phyloP scores from a whole-genome alignment of 148 eudicot genomes.

The Chenopodium quinoa region DNA sequence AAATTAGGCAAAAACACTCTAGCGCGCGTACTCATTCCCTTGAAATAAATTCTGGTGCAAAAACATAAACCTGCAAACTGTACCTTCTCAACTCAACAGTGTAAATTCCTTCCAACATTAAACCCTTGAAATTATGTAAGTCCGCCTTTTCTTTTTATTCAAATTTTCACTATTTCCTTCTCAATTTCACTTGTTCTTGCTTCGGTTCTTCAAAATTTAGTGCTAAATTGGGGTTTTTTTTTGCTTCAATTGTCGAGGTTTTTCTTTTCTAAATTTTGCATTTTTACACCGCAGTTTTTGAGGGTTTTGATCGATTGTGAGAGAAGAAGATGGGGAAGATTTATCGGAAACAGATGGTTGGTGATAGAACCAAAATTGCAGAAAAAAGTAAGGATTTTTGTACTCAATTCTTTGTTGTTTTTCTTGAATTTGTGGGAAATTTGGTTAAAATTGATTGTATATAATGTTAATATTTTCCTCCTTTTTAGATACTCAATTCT shows the following conservation, averaged over 20 bases:
- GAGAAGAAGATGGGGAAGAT: background rate
- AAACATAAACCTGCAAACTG: too few species aligned
- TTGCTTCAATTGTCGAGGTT: background rate
- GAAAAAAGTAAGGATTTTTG: slow-evolving; percentile 17
- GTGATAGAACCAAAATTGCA: slow-evolving; percentile 12
- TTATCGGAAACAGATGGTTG: slow-evolving; percentile 13
- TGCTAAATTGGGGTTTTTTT: background rate
- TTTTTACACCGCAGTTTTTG: background rate
- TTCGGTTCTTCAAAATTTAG: background rate
- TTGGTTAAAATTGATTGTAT: background rate
- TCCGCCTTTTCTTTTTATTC: background rate
- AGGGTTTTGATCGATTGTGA: background rate
- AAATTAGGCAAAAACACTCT: too few species aligned
- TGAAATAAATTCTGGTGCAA: too few species aligned
- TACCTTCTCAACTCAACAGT: too few species aligned
- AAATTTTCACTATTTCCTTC: background rate
- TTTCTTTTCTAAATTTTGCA: background rate
- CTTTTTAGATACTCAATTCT: too few species aligned
- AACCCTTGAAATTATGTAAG: too few species aligned
- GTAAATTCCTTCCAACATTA: too few species aligned
- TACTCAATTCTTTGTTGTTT: background rate
- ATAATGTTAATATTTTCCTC: too few species aligned
- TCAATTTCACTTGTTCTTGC: background rate
- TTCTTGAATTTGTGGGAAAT: background rate
- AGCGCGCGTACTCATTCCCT: too few species aligned